Base-by-base conservation (phyloP, 2,329 filamentous ascomycete species). In the Apiospora hydei region DNA sequence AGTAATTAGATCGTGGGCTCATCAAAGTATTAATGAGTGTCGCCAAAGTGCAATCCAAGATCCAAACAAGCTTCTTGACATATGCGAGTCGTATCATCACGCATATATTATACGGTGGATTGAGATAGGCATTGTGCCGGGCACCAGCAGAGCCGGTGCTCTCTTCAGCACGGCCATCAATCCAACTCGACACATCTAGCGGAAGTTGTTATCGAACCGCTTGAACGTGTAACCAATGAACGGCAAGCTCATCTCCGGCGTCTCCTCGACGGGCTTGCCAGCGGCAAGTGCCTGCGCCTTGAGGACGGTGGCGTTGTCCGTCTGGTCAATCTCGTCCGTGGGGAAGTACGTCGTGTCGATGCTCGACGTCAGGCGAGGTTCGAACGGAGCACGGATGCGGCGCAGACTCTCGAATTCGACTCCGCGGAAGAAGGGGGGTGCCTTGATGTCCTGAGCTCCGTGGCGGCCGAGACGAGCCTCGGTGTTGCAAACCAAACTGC, bases 271-370 rank as follows among this genome's bases (percentile, higher is more conserved):
- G 75, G 83, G 82, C 71, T 88, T 88, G 69, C 90, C 90, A 78
- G 91, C 88, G 73, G 92, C 91, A 75, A 92, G 89, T 69, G 94
- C 94, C 83, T 97, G 94, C 26, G 94, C 94, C 81, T 94, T 93
- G 79, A 98, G 89, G 76, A 94, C 89, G 34, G 95, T 96, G 71
- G 93, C 94, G 75, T 95, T 98, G 82, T 98, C 95, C 71, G 95
- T 96, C 86, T 98, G 96, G 78, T 97, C 95, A 80, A 99, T 98
- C 83, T 99, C 96, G 80, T 99, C 96, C 70, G 95, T 98, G 13
- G 96, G 96, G 91, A 99, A 99, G 87, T 99, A 98, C 67, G 95
- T 96, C 26, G 96, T 98, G 81, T 99, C 96, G 78, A 98, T 93
- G 82, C 96, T 96, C 74, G 94, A 97, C 73, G 93, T 93, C 75